These are phyloP conservation scores for Blastomyces gilchristii DNA, from an alignment of 2,329 filamentous ascomycete species.

Conservation along the genomic window DNA sequence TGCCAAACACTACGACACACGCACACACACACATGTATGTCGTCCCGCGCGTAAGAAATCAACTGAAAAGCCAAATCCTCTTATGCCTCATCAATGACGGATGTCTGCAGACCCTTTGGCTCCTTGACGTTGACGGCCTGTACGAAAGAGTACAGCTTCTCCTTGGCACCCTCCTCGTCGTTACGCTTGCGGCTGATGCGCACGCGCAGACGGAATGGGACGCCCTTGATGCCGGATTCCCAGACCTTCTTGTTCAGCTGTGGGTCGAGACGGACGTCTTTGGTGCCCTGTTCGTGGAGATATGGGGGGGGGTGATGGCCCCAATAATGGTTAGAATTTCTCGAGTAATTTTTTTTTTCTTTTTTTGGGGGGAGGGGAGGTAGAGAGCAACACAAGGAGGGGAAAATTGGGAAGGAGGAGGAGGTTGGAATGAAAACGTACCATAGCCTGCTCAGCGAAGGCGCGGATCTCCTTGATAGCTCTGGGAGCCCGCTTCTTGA, in stretches of 20 bases:
- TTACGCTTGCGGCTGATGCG: constrained; percentile 99
- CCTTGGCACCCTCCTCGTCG: constrained; percentile 98
- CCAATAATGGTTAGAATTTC: constrained; percentile 4
- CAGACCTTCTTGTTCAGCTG: constrained; percentile 99
- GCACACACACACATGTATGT: not conserved
- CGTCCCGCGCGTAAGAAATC: not conserved
- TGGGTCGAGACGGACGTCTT: constrained; percentile 94
- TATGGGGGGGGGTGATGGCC: not conserved
- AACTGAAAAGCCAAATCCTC: constrained; percentile 8
- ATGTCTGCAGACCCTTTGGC: constrained; percentile 92
- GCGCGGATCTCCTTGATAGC: constrained; percentile 99
- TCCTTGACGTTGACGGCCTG: constrained; percentile 99
- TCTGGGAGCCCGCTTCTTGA: constrained; percentile 98
- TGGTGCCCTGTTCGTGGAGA: constrained; percentile 60
- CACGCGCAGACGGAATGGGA: constrained; percentile 91
- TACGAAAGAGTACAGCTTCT: constrained; percentile 99
- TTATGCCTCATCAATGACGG: constrained; percentile 64
- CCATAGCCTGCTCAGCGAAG: constrained; percentile 91
- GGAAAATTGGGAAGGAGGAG: not conserved
- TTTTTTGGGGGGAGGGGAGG: not conserved
- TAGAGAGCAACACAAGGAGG: not conserved
- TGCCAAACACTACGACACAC: not conserved
- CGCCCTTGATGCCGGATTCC: constrained; percentile 98
- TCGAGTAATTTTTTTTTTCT: not conserved
- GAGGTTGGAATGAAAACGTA: constrained; percentile 44